A percentile compares a stretch with the other conserved stretches of the same genome.
These are phyloP conservation scores for Stachybotrys elegans DNA, from an alignment of 2,329 filamentous ascomycete species.

Conservation along the genomic window DNA sequence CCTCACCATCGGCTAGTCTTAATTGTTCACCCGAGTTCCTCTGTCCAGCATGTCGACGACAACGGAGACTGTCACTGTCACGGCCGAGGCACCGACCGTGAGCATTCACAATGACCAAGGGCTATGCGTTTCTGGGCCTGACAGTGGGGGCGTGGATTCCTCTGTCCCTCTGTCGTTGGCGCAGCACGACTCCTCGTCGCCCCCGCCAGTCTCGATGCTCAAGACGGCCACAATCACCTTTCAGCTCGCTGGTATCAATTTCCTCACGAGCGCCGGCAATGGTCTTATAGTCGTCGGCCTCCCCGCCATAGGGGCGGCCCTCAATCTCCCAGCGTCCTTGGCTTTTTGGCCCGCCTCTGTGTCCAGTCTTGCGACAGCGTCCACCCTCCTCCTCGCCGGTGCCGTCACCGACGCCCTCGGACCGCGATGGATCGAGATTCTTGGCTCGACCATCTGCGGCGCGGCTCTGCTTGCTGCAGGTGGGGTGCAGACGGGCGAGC, in stretches of 20 bases:
- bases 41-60: too few relatives aligned
- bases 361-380: slow-evolving; percentile 27
- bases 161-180: too few relatives aligned
- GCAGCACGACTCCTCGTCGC: too few relatives aligned
- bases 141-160: too few relatives aligned
- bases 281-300: slow-evolving; percentile 32
- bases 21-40: too few relatives aligned
- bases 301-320: slow-evolving; percentile 31
- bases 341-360: slow-evolving; percentile 35
- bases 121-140: too few relatives aligned
- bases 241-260: slow-evolving; percentile 18
- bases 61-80: too few relatives aligned
- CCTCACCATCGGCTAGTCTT: too few relatives aligned
- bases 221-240: slow-evolving; percentile 15
- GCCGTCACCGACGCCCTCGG: slow-evolving; percentile 32
- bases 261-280: slow-evolving; percentile 15
- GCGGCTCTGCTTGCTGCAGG: slow-evolving; percentile 26
- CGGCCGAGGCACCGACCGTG: too few relatives aligned
- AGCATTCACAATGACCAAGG: too few relatives aligned
- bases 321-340: slow-evolving; percentile 25
- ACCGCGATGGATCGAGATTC: slow-evolving; percentile 23
- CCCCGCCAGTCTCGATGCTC: slow-evolving; percentile 2
- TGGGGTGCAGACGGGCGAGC: slow-evolving; percentile 20
- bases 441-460: slow-evolving; percentile 24
- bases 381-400: slow-evolving; percentile 31